Percentiles rank a stretch among this genome's conserved stretches.
phyloP scores from a whole-genome alignment of 306 rosid genomes.

The Ceratonia siliqua region DNA sequence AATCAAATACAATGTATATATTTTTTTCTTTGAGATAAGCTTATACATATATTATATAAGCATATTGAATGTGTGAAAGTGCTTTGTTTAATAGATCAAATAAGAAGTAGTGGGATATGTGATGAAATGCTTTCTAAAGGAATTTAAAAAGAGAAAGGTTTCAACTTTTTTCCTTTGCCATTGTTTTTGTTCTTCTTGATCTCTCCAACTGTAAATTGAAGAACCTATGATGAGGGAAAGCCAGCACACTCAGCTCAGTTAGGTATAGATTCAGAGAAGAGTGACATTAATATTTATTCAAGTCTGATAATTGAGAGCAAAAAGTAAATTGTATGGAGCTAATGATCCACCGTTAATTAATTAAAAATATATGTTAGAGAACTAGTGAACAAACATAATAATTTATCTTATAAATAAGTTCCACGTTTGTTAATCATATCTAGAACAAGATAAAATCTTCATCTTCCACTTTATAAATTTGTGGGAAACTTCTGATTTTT shows the following conservation, averaged over 20 bases:
- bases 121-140: background rate
- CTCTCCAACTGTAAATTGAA: background rate
- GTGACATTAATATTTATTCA: background rate
- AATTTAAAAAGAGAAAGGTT: conserved; percentile 17
- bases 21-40: background rate
- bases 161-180: conserved; percentile 9
- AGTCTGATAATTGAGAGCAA: background rate
- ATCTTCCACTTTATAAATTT: too few relatives aligned
- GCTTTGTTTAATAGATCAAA: background rate
- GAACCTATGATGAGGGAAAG: background rate
- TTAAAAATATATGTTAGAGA: background rate
- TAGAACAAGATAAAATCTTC: too few relatives aligned
- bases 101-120: background rate
- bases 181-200: background rate
- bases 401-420: background rate
- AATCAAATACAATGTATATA: background rate
- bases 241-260: background rate
- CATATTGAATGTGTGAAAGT: background rate
- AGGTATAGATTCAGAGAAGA: background rate
- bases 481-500: too few relatives aligned
- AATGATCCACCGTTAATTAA: background rate
- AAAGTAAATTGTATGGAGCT: conserved; percentile 22
- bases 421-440: too few relatives aligned
- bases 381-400: background rate
- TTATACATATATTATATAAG: background rate